Base-by-base conservation (phyloP, 495 filamentous ascomycete genomes). In the Podospora pseudoanserina region DNA sequence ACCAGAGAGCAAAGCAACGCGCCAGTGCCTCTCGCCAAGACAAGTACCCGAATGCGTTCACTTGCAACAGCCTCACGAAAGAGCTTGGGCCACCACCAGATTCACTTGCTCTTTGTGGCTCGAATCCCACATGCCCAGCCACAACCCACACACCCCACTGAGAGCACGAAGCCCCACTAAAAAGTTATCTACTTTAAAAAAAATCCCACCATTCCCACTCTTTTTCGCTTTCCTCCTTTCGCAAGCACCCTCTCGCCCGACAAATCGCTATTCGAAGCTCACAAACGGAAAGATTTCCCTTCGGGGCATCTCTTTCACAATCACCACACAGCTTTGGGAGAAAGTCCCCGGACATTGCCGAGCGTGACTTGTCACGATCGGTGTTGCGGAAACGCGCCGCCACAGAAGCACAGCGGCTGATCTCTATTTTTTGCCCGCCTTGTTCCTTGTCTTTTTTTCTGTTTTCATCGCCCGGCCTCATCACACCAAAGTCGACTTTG, bases 211-310 rank as follows among this genome's bases (percentile, higher is more conserved):
- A 13, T 26, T 4, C 27, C 34, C 27, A 23, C 53, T 56, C 39
- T 60, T 60, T 59, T 32, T 69, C 32, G 34, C 79, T 81, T 70
- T 73, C 70, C 77, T 82, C 77, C 80, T 79, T 73, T 77, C 75
- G 78, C 78, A 81, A 83, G 77, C 64, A 86, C 87, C 90, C 90
- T 87, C 92, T 97, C 94, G 94, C 87, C 92, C 94, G 88, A 97
- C 94, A 90, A 91, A 96, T 97, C 95, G 95, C 93, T 92, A 87
- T 96, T 75, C 93, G 90, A 96, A 98, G 95, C 93, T 91, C 78
- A 96, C 95, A 90, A 83, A 96, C 92, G 89, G 91, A 95, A 87
- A 87, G 27, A 49, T n/a, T 63, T 49, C 71, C 15, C 15, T 16
- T 49, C 15, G 2, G 5, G 39, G 76, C 71, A 76, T 67, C 78